Percentiles rank a stretch among this genome's conserved stretches.
Evolutionary conservation across 2,329 filamentous ascomycete species (phyloP).

Genomic region (Aspergillus neotritici): DNA sequence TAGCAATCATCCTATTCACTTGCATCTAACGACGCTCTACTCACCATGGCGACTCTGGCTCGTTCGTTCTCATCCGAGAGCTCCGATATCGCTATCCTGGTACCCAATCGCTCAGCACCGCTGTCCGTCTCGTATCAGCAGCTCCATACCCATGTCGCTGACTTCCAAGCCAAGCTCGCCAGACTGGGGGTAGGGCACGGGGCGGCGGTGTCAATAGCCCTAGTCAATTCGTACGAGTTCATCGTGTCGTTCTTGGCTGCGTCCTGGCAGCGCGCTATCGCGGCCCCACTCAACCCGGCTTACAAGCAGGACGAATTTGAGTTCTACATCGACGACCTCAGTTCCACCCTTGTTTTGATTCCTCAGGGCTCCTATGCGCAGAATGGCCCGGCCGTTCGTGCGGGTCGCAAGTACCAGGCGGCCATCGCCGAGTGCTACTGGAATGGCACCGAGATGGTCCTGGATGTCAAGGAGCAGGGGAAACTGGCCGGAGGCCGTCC

Average conservation of each 20-base stretch:
- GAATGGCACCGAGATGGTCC: constrained; percentile 62
- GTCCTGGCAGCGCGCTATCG: constrained; percentile 76
- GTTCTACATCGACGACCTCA: constrained; percentile 85
- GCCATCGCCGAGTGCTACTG: constrained; percentile 86
- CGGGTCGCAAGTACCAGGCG: constrained; percentile 71
- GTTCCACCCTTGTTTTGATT: constrained; percentile 70
- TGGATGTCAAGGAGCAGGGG: constrained; percentile 73
- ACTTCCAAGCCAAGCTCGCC: constrained; percentile 74
- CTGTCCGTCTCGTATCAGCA: constrained; percentile 65
- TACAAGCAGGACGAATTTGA: constrained; percentile 90
- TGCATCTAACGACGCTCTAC: not conserved
- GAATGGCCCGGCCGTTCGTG: constrained; percentile 65
- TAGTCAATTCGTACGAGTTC: constrained; percentile 82
- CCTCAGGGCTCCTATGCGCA: constrained; percentile 63
- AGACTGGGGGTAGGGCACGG: constrained; percentile 63
- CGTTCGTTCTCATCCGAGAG: constrained; percentile 52
- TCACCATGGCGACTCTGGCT: constrained; percentile 52
- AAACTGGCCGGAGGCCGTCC: constrained; percentile 53
- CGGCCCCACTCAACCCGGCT: constrained; percentile 78
- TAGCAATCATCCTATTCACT: too few relatives aligned
- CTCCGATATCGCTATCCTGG: constrained; percentile 60
- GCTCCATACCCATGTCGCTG: constrained; percentile 59
- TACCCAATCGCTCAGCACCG: constrained; percentile 59
- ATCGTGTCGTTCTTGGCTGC: constrained; percentile 81
- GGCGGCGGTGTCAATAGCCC: constrained; percentile 73